phyloP scores from a whole-genome alignment of 1,284 basidiomycete species.

The Pseudozyma hubeiensis region DNA sequence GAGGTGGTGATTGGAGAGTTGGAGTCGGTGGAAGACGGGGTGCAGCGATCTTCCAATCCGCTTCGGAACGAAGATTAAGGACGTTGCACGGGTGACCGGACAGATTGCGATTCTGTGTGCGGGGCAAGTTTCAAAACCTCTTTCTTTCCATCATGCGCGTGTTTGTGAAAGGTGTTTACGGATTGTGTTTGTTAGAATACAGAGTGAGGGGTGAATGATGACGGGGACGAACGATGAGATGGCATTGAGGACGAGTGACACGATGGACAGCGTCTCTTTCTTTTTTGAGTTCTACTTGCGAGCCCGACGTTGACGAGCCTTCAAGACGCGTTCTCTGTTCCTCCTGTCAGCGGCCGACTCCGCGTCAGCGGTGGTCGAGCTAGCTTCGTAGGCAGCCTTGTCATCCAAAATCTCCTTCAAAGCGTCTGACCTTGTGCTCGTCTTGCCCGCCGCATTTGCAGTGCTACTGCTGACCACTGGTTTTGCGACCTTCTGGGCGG shows the following conservation, averaged over 20 bases:
- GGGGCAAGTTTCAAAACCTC: no score
- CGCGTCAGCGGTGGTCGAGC: background rate
- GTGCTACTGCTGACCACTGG: constrained; percentile 3
- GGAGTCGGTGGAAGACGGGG: background rate
- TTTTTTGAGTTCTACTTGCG: constrained; percentile 16
- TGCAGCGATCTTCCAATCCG: constrained; percentile 15
- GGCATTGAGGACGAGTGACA: no score
- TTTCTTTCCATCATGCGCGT: background rate
- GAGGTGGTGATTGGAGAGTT: constrained; percentile 17
- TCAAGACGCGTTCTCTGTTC: constrained; percentile 33
- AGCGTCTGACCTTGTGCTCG: constrained; percentile 23
- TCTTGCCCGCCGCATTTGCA: background rate
- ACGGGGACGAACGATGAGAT: background rate
- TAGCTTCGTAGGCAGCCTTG: constrained; percentile 30
- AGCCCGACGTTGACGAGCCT: constrained; percentile 43
- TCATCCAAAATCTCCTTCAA: constrained; percentile 47
- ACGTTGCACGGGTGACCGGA: no score
- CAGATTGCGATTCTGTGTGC: no score
- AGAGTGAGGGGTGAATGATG: constrained; percentile 8
- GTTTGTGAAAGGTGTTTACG: background rate
- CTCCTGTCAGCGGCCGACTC: constrained; percentile 13
- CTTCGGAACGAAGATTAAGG: constrained; percentile 12
- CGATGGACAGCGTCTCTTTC: background rate
- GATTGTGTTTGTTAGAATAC: constrained; percentile 14
- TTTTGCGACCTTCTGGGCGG: background rate